Evolutionary conservation across 1,139 yeast genomes (phyloP).

Genomic region (Debaryomyces singareniensis): DNA sequence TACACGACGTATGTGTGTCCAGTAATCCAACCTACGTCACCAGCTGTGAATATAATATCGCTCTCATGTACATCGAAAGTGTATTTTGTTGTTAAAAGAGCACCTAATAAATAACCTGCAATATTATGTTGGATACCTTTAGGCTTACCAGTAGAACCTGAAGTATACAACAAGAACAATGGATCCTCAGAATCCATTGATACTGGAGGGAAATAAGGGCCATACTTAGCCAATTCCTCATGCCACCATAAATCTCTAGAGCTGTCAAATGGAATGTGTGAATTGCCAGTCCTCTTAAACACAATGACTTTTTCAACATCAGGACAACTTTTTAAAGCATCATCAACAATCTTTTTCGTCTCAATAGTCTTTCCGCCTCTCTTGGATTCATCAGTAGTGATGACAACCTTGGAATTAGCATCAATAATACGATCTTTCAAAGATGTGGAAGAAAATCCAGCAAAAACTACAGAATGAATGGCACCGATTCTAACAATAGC

Average conservation of each 20-base stretch:
- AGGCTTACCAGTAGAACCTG: constrained; percentile 68
- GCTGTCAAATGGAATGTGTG: constrained; percentile 54
- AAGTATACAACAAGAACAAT: constrained; percentile 56
- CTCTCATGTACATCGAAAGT: constrained; percentile 71
- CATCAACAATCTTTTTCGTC: constrained; percentile 78
- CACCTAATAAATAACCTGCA: constrained; percentile 74
- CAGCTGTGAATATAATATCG: constrained; percentile 75
- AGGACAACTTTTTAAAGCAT: constrained; percentile 67
- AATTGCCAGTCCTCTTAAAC: constrained; percentile 66
- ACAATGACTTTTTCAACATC: constrained; percentile 64
- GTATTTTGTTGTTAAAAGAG: constrained; percentile 63
- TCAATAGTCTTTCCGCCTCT: constrained; percentile 81
- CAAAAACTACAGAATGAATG: constrained; percentile 76
- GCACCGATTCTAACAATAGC: constrained; percentile 80
- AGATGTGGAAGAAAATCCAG: constrained; percentile 75
- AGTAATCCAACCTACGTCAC: constrained; percentile 87
- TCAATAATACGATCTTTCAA: constrained; percentile 71
- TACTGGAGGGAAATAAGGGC: constrained; percentile 57
- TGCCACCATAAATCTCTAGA: constrained; percentile 80
- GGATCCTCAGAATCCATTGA: constrained; percentile 59
- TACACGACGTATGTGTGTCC: constrained; percentile 82
- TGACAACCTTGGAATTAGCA: constrained; percentile 67
- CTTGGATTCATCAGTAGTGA: constrained; percentile 76
- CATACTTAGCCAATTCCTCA: constrained; percentile 62
- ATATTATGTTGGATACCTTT: constrained; percentile 70